Base-by-base conservation (phyloP, 2,329 filamentous ascomycete genomes). In the Fusarium guadeloupense region DNA sequence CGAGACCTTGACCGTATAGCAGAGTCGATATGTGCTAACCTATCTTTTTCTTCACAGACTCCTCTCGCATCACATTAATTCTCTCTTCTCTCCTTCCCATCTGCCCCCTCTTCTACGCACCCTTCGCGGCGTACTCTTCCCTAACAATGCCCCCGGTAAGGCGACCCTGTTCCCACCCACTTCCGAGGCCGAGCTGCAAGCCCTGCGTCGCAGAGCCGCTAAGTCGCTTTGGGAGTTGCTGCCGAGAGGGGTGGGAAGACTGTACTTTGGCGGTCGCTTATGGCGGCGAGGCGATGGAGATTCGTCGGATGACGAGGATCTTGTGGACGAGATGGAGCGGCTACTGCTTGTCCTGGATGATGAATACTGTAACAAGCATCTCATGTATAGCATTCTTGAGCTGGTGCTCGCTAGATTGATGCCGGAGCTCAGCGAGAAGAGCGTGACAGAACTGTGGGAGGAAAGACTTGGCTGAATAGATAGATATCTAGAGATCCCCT, bases 291-390 rank as follows among this genome's bases (percentile, higher is more conserved):
- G 59, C 52, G 58, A 67, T 54, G 63, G 52, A 19, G 68, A 59
- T 39, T 53, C 55, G 48, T 55, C 68, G 23, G 65, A 69, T 30
- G 66, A 70, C 46, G 76, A 79, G 59, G 77, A 76, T 42, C 79
- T 87, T 54, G 75, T 86, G 38, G 75, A 78, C 57, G 83, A 89
- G 66, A 83, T 92, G 62, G 85, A 88, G 70, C 78, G 84, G 21
- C 79, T 93, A 39, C 80, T 98, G 40, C 86, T 90, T 68, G 80
- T 93, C 31, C 89, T 97, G 65, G 85, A 85, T 14, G 93, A 97
- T 75, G 81, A 84, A 45, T 97, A 97, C 77, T 89, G 93, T 77
- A 99, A 99, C 77, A 96, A 93, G 78, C 93, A 97, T 77, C 79
- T 98, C 26, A 80, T 97, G 67, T 97, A 96, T 71, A 83, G 86